Percentiles rank a stretch among this genome's conserved stretches.
These are phyloP conservation scores for Acacia pycnantha DNA, from an alignment of 331 rosid species.

Conservation along the genomic window DNA sequence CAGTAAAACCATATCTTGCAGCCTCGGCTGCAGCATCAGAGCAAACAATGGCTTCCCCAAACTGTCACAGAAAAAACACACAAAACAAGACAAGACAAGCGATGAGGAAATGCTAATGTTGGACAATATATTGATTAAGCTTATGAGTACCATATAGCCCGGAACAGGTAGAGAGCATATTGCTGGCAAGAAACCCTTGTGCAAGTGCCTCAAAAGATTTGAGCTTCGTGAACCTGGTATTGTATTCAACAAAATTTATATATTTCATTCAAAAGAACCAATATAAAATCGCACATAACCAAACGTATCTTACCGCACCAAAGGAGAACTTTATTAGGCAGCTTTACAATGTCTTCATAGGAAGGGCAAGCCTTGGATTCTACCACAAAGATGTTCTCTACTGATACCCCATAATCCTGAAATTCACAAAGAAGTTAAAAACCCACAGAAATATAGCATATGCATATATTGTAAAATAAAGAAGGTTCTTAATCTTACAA, in stretches of 20 bases:
- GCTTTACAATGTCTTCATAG: conserved; percentile 62
- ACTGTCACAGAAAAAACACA: conserved; percentile 31
- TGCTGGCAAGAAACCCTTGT: conserved; percentile 76
- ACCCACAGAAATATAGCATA: neutral
- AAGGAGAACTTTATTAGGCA: conserved; percentile 75
- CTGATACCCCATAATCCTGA: conserved; percentile 69
- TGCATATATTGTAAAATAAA: neutral
- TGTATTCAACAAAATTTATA: neutral
- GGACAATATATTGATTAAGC: neutral
- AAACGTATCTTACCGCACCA: conserved; percentile 73
- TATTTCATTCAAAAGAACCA: conserved; percentile 1
- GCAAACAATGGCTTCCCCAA: conserved; percentile 72
- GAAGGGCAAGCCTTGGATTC: conserved; percentile 55
- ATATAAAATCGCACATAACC: neutral
- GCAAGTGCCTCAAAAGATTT: conserved; percentile 79
- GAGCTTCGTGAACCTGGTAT: conserved; percentile 69
- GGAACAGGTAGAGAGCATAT: conserved; percentile 76
- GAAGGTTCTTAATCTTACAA: conserved; percentile 31
- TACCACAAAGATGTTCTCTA: conserved; percentile 62
- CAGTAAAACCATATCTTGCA: conserved; percentile 77
- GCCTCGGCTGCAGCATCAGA: conserved; percentile 90
- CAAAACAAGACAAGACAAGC: neutral
- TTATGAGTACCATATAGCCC: conserved; percentile 67
- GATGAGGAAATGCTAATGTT: conserved; percentile 1
- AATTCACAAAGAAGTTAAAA: conserved; percentile 17